phyloP scores from a whole-genome alignment of 192 early-diverging fungal species.

The Backusella luteola region DNA sequence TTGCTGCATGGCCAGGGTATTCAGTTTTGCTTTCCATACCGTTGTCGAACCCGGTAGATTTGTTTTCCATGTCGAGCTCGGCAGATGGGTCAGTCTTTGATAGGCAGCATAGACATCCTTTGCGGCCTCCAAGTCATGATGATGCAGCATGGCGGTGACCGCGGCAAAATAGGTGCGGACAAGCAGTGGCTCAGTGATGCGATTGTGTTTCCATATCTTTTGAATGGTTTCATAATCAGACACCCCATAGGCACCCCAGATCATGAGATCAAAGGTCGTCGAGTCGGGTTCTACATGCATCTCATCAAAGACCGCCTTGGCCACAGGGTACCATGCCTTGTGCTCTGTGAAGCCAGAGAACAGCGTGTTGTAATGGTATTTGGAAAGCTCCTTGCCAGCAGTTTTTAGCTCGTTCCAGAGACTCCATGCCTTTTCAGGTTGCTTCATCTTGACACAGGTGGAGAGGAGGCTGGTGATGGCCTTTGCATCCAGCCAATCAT shows the following conservation, averaged over 20 bases:
- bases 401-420: constrained; percentile 9
- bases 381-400: neutral
- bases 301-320: constrained; percentile 8
- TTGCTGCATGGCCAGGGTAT: constrained; percentile 4
- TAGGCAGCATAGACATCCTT: neutral
- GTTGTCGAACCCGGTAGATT: neutral
- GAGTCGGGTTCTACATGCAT: constrained; percentile 15
- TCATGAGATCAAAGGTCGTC: constrained; percentile 19
- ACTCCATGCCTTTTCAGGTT: constrained; percentile 15
- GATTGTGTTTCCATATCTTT: neutral
- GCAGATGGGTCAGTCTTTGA: neutral
- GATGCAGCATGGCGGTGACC: neutral
- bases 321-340: constrained; percentile 14
- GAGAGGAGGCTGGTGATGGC: constrained; percentile 9
- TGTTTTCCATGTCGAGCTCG: neutral
- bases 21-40: constrained; percentile 2
- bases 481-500: neutral
- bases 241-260: neutral
- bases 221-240: constrained; percentile 12
- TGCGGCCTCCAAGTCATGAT: neutral
- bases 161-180: constrained; percentile 11
- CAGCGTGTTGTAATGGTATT: constrained; percentile 23
- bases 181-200: neutral
- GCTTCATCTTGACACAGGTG: neutral
- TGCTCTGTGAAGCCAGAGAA: neutral